A percentile compares a stretch with the other conserved stretches of the same genome.
Evolutionary conservation across 441 rosid genomes (phyloP).

Genomic region (Daphne laureola): DNA sequence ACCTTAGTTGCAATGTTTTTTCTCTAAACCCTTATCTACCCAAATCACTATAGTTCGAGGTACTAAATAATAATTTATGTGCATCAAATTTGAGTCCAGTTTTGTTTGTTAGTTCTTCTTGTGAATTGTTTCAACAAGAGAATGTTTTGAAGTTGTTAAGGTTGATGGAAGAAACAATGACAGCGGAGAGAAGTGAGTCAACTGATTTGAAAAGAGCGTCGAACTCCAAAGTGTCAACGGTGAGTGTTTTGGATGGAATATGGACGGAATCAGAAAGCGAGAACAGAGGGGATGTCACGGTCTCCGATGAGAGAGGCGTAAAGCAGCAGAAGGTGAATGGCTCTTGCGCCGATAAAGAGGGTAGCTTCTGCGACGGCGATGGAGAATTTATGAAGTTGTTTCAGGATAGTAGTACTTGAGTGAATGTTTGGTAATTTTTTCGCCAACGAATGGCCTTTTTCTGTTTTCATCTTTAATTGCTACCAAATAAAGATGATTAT

Average conservation of each 20-base stretch:
- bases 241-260: conserved; percentile 32
- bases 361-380: conserved; percentile 21
- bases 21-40: too few species aligned
- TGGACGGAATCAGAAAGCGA: conserved; percentile 27
- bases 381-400: conserved; percentile 1
- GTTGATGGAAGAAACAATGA: conserved; percentile 33
- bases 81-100: background rate
- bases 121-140: conserved; percentile 22
- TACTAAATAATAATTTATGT: too few species aligned
- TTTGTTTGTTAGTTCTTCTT: background rate
- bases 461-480: background rate
- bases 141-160: conserved; percentile 25
- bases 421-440: background rate
- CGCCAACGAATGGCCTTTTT: background rate
- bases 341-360: conserved; percentile 17
- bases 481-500: too few species aligned
- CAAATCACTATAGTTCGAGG: too few species aligned
- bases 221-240: conserved; percentile 35
- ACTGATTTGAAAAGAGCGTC: conserved; percentile 21
- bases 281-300: conserved; percentile 7
- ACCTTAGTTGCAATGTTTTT: too few species aligned
- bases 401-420: background rate
- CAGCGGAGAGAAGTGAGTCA: conserved; percentile 27
- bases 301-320: conserved; percentile 17
- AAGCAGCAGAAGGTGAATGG: conserved; percentile 19